phyloP scores from a whole-genome alignment of 192 early-diverging fungal genomes.

The Gigaspora rosea region DNA sequence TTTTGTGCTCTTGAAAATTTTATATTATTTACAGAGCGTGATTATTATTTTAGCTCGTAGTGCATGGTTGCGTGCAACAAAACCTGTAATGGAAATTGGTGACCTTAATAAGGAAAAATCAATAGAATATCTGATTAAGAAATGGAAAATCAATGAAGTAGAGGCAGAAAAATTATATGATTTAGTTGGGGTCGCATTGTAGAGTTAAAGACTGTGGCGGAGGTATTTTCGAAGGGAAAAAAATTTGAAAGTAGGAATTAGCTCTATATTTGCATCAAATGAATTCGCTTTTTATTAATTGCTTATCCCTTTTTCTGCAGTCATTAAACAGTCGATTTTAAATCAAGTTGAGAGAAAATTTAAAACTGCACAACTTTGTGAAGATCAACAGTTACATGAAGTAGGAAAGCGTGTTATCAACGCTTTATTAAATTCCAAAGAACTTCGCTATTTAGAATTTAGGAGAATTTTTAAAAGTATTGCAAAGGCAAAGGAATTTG shows the following conservation, averaged over 20 bases:
- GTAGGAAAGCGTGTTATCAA: conserved; percentile 6
- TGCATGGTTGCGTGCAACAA: conserved; percentile 15
- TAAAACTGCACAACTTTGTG: neutral
- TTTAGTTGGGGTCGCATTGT: conserved; percentile 19
- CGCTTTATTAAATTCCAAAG: neutral
- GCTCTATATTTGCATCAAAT: neutral
- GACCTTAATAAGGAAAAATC: conserved; percentile 26
- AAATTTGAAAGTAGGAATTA: conserved; percentile 1
- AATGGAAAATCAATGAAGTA: neutral
- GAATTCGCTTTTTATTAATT: neutral
- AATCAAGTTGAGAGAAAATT: neutral
- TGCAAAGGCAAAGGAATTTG: too few species aligned
- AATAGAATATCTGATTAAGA: conserved; percentile 19
- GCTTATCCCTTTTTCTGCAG: conserved; percentile 5
- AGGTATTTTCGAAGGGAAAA: neutral
- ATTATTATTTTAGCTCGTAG: conserved; percentile 22
- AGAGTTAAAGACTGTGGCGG: neutral
- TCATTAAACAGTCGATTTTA: neutral
- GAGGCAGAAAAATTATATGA: conserved; percentile 25
- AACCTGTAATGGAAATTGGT: conserved; percentile 17
- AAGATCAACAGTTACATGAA: neutral
- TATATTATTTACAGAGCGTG: neutral
- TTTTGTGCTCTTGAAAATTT: conserved; percentile 15
- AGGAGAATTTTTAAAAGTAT: too few species aligned
- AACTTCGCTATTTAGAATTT: too few species aligned